These are phyloP conservation scores for Dendrobium huoshanense DNA, from an alignment of 106 monocot genomes.

Conservation along the genomic window DNA sequence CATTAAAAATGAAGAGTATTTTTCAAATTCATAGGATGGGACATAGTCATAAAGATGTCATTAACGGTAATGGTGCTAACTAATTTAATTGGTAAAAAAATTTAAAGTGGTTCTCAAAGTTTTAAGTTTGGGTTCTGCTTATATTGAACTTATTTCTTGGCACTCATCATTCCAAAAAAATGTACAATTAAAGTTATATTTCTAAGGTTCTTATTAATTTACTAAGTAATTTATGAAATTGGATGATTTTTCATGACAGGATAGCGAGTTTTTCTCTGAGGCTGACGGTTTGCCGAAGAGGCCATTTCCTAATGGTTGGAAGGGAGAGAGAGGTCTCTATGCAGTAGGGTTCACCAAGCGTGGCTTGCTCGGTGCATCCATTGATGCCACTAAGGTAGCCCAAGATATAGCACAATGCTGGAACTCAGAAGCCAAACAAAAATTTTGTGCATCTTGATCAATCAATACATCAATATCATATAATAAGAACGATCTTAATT, in stretches of 20 bases:
- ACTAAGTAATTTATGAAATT: neutral
- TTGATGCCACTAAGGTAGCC: conserved; percentile 63
- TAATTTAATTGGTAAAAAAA: no score
- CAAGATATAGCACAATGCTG: conserved; percentile 53
- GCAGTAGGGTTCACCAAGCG: conserved; percentile 71
- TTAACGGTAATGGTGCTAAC: no score
- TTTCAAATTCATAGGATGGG: no score
- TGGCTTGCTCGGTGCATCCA: conserved; percentile 61
- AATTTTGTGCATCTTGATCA: neutral
- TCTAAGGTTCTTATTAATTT: no score
- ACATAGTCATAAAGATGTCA: no score
- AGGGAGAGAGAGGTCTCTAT: conserved; percentile 61
- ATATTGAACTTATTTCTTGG: no score
- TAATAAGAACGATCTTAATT: no score
- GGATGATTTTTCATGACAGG: conserved; percentile 25
- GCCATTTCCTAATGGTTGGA: conserved; percentile 83
- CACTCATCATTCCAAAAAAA: no score
- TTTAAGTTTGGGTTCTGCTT: no score
- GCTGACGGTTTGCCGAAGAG: conserved; percentile 53
- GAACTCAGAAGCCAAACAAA: conserved; percentile 11
- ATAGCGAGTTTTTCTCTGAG: conserved; percentile 75
- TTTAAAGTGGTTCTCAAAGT: no score
- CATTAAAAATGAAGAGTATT: no score
- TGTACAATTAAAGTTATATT: no score
- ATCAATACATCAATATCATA: neutral